These are phyloP conservation scores for Neolecta irregularis DNA, from an alignment of 1,139 yeast species.

Conservation along the genomic window DNA sequence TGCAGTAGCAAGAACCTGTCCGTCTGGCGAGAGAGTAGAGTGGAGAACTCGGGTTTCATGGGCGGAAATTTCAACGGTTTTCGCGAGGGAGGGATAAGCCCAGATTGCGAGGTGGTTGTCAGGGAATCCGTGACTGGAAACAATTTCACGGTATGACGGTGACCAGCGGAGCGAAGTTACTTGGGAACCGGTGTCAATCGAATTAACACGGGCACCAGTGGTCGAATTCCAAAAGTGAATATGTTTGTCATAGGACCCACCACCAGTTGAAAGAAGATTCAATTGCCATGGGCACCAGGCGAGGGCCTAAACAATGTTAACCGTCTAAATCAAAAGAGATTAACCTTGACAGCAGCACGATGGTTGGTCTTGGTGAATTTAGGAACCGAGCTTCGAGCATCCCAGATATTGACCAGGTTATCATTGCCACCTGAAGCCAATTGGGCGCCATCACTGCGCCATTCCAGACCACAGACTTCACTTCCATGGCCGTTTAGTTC, in stretches of 20 bases:
- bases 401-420: conserved; percentile 89
- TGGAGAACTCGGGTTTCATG: conserved; percentile 81
- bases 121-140: conserved; percentile 90
- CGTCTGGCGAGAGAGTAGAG: conserved; percentile 81
- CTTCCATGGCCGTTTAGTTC: conserved; percentile 56
- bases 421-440: conserved; percentile 92
- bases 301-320: conserved; percentile 34
- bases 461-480: conserved; percentile 85
- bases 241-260: conserved; percentile 80
- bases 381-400: conserved; percentile 62
- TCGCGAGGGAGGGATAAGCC: conserved; percentile 63
- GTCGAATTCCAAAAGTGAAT: conserved; percentile 93
- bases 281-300: conserved; percentile 89
- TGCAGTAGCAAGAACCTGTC: conserved; percentile 77
- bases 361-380: conserved; percentile 65
- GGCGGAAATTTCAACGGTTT: conserved; percentile 79
- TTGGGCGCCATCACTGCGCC: conserved; percentile 72
- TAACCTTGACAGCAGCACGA: conserved; percentile 70
- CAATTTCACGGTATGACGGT: conserved; percentile 60
- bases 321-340: background rate
- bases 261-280: conserved; percentile 83
- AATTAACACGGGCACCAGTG: conserved; percentile 73
- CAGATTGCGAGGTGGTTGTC: conserved; percentile 70
- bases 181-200: conserved; percentile 86
- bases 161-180: conserved; percentile 92